phyloP scores from a whole-genome alignment of 2,329 filamentous ascomycete species.

The Pseudocercospora macadamiae region DNA sequence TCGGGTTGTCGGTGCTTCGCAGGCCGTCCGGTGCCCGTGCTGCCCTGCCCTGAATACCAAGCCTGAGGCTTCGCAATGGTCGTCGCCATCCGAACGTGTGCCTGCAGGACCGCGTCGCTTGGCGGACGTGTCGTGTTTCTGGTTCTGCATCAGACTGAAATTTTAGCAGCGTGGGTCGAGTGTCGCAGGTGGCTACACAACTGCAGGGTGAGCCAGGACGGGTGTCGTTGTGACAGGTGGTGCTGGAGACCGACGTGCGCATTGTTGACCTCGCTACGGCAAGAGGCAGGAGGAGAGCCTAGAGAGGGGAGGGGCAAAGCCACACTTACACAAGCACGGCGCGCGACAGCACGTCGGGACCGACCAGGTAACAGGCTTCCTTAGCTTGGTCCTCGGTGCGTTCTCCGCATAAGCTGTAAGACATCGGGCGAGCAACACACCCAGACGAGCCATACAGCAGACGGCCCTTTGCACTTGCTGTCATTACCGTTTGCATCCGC shows the following conservation, averaged over 20 bases:
- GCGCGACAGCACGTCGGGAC: neutral
- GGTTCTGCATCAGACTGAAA: too few relatives aligned
- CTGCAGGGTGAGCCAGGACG: neutral
- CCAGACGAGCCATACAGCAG: neutral
- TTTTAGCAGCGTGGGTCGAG: too few relatives aligned
- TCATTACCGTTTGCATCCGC: neutral
- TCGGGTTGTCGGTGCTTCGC: neutral
- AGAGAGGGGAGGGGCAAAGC: too few relatives aligned
- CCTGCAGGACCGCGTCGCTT: neutral
- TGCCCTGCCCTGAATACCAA: too few relatives aligned
- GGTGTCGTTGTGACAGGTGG: neutral
- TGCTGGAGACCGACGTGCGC: too few relatives aligned
- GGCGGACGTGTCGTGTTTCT: neutral
- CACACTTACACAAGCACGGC: neutral
- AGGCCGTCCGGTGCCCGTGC: neutral
- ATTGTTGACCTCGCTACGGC: too few relatives aligned
- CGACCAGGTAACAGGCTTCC: neutral
- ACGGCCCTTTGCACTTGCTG: neutral
- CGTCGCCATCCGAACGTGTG: neutral
- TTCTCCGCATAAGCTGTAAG: neutral
- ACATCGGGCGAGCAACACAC: neutral
- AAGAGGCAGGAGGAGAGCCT: neutral
- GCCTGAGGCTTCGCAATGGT: neutral
- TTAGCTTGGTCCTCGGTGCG: neutral
- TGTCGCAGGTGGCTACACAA: constrained; percentile 1